Evolutionary conservation across 1,284 basidiomycete genomes (phyloP), one percentile per base, ranked within the genome.

Genomic region (Tremellales sp.): DNA sequence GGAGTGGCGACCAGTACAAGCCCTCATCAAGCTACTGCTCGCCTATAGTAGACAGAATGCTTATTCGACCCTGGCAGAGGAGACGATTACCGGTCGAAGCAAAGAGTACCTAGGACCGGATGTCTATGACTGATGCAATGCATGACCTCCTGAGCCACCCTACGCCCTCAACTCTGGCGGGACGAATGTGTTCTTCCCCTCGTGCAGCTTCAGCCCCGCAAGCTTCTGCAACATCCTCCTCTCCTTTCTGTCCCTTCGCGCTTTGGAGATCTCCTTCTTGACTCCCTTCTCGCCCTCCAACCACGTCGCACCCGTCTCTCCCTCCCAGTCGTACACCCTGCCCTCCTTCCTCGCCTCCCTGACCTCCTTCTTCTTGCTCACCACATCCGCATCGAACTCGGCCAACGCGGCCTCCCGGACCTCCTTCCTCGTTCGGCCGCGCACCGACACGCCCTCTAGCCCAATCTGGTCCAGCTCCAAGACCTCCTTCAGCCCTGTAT

Each of bases 381-480:
- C 51, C 14, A 59, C 44, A 31, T 54, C 45, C 9, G 52, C 45
- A 38, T 69, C 65, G 36, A 61, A 70, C 38, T 64, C 56, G 12
- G 47, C 51, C 18, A 41, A 41, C 0, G 70, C 65, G 8, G 60
- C 60, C 21, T 70, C 68, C 21, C 65, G 39, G n/a, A 73, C 64
- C 52, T 73, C 71, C 31, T 53, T 48, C 26, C 58, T 53, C 16
- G 70, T 69, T 43, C 71, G 49, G 2, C 48, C 42, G 40, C 62
- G 51, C 16, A 73, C 40, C 22, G 50, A 48, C 8, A 71, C 60
- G 14, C 63, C 70, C 24, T 63, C 64, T 31, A 72, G 53, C 13
- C 57, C 57, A 10, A 63, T 56, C 16, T 51, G 46, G 13, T 55
- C 56, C 16, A 54, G 19, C 13, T 57, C 57, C 42, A 67, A 44